Evolutionary conservation across 768 basidiomycete genomes (phyloP).

Genomic region (Psilocybe sp.): DNA sequence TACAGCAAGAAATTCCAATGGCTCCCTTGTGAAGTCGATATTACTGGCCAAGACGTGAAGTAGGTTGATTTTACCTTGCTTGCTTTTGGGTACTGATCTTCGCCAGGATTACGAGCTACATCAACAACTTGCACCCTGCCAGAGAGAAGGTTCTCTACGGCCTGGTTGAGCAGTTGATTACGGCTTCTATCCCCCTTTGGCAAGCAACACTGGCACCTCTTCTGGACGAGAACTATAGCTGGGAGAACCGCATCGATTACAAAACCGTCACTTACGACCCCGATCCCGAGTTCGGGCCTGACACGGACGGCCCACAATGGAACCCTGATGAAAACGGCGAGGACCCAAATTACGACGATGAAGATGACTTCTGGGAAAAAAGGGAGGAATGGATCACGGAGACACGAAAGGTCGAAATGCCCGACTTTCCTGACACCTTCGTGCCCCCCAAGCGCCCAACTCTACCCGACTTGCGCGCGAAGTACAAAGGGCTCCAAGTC

Average conservation of each 20-base stretch:
- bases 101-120: conserved; percentile 36
- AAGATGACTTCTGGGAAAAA: conserved; percentile 11
- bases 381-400: conserved; percentile 14
- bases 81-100: neutral
- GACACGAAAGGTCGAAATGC: conserved; percentile 17
- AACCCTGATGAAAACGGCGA: conserved; percentile 14
- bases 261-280: conserved; percentile 12
- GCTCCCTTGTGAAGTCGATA: conserved; percentile 27
- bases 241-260: conserved; percentile 15
- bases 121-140: conserved; percentile 39
- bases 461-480: too few species aligned
- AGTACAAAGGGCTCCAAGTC: conserved; percentile 14
- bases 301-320: conserved; percentile 15
- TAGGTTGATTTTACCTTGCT: conserved; percentile 1
- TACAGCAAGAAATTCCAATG: conserved; percentile 27
- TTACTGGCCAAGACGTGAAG: conserved; percentile 19
- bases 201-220: conserved; percentile 21
- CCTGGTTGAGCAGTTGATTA: conserved; percentile 24
- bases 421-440: conserved; percentile 10
- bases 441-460: neutral
- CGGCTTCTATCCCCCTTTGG: conserved; percentile 29
- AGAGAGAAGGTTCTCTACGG: conserved; percentile 21
- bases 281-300: conserved; percentile 9
- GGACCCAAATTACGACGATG: conserved; percentile 4
- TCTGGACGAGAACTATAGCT: neutral